Base-by-base conservation (phyloP, 2,329 filamentous ascomycete genomes). In the Aureobasidium melanogenum region DNA sequence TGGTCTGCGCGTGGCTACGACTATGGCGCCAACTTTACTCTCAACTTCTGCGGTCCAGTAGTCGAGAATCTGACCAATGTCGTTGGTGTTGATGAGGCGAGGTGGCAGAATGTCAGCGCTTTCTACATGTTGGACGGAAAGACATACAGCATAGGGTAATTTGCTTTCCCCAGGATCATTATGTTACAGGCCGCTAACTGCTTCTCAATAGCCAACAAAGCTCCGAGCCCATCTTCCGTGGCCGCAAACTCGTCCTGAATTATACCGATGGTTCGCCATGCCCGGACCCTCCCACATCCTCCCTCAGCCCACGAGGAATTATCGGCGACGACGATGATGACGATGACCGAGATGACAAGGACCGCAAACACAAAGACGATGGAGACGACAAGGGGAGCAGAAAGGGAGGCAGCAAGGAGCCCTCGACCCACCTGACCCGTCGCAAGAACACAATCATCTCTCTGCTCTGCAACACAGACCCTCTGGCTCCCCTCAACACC, bases 401-500 rank as follows among this genome's bases (percentile, higher is more conserved):
- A 60, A 63, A 64, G 60, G 59, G 61, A 41, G 48, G 62, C 26
- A 52, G 46, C 19, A 64, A 63, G 28, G 66, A 65, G 39, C 63
- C 68, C 7, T 63, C 65, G 5, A 79, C 82, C 14, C 79, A 79
- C 60, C 80, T 82, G 47, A 83, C 86, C 70, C 85, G 87, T 62
- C 85, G 88, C 72, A 89, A 88, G 72, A 95, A 90, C 1, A 88
- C 92, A 14, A 86, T 92, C 62, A 91, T 99, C 74, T 94, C 91
- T 26, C 93, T 97, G 72, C 87, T 94, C 66, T 99, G 94, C 79
- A 92, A 97, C 71, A 85, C 84, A 64, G 91, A 97, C 68, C 85
- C 89, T 1, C 79, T 87, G 1, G 82, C 80, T 32, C 83, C 84
- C 5, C 80, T 83, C 43, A 87, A 91, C 4, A 82, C 83, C 5